These are phyloP conservation scores for Saraca asoca DNA, from an alignment of 331 rosid genomes.

Conservation along the genomic window DNA sequence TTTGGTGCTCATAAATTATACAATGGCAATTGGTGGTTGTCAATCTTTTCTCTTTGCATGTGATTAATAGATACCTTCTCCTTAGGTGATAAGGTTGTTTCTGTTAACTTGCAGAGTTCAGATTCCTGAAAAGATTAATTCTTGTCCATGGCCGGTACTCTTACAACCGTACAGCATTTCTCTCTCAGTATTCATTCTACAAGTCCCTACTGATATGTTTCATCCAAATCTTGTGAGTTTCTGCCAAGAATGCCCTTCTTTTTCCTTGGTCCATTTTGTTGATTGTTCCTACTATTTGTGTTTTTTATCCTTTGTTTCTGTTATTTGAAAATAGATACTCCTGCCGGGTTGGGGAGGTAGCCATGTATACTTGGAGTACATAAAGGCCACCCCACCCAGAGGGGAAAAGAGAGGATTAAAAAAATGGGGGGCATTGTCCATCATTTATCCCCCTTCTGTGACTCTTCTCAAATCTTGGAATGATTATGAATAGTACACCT, in stretches of 20 bases:
- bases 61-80: constrained; percentile 16
- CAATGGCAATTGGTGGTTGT: constrained; percentile 24
- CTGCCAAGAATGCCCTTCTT: constrained; percentile 9
- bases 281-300: background rate
- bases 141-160: constrained; percentile 96
- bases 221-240: constrained; percentile 90
- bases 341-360: constrained; percentile 1
- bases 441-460: constrained; percentile 9
- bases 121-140: constrained; percentile 79
- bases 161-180: constrained; percentile 89
- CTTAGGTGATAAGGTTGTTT: constrained; percentile 33
- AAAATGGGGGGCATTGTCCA: background rate
- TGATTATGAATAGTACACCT: constrained; percentile 15
- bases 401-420: background rate
- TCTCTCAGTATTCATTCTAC: constrained; percentile 90
- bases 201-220: constrained; percentile 84
- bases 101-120: constrained; percentile 74
- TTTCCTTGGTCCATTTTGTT: background rate
- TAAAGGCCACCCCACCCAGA: constrained; percentile 9
- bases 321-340: constrained; percentile 3
- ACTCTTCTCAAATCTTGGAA: background rate
- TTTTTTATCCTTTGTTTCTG: background rate
- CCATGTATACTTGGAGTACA: constrained; percentile 4
- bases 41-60: constrained; percentile 11
- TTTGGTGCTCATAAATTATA: constrained; percentile 19